phyloP scores from a whole-genome alignment of 1,284 basidiomycete genomes.

The Thecaphora thlaspeos region DNA sequence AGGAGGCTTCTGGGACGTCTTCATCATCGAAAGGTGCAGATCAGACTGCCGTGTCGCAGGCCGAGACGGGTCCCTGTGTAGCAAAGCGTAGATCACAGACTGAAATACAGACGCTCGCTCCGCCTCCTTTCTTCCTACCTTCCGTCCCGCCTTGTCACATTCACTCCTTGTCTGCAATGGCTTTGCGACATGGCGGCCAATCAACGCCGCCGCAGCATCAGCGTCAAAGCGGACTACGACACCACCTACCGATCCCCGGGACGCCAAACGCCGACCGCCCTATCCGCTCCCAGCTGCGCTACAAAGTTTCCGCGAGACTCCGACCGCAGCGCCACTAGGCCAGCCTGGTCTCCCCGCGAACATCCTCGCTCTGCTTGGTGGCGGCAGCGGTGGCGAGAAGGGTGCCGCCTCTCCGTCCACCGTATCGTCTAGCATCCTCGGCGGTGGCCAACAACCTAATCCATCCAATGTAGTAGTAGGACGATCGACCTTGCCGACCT shows the following conservation, averaged over 20 bases:
- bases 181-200: neutral
- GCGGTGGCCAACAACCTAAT: neutral
- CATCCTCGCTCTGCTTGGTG: slow-evolving; percentile 23
- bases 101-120: too few relatives aligned
- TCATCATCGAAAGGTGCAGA: neutral
- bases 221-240: neutral
- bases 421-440: neutral
- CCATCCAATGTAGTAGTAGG: too few relatives aligned
- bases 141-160: too few relatives aligned
- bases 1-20: neutral
- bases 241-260: neutral
- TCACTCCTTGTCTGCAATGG: too few relatives aligned
- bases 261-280: neutral
- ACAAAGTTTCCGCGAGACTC: neutral
- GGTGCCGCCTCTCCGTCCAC: neutral
- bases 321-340: neutral
- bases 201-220: too few relatives aligned
- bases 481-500: too few relatives aligned
- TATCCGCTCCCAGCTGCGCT: neutral
- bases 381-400: neutral
- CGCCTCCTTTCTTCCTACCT: too few relatives aligned
- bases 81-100: too few relatives aligned
- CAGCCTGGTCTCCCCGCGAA: slow-evolving; percentile 12
- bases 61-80: too few relatives aligned
- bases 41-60: too few relatives aligned